Conservation (phyloP, 495 filamentous ascomycete genomes). For the Cladorrhinum samala region DNA sequence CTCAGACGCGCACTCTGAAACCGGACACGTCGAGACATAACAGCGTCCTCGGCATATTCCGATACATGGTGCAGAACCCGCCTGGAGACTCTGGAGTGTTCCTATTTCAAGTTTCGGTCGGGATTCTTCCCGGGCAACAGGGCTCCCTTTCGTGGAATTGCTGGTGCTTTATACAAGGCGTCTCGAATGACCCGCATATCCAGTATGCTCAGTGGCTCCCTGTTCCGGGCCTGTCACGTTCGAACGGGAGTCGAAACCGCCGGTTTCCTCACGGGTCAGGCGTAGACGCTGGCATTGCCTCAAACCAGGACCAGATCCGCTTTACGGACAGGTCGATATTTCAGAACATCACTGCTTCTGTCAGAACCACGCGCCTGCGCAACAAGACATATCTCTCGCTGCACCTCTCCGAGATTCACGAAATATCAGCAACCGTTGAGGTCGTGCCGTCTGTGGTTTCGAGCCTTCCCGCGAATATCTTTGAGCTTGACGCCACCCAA, state of each 20-base stretch:
- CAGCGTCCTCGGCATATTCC: background rate
- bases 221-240: background rate
- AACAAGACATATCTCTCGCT: conserved; percentile 1
- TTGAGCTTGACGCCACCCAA: background rate
- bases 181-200: background rate
- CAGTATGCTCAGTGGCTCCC: background rate
- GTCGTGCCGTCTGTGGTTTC: background rate
- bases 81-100: background rate
- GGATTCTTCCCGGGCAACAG: background rate
- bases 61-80: background rate
- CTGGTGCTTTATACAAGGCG: background rate
- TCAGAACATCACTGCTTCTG: background rate
- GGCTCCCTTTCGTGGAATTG: background rate
- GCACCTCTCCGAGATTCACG: background rate
- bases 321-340: background rate
- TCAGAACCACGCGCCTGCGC: background rate
- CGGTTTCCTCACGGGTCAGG: background rate
- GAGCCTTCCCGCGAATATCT: background rate
- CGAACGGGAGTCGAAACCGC: background rate
- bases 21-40: background rate
- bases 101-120: background rate
- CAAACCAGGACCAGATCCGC: background rate
- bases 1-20: background rate
- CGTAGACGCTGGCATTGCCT: background rate
- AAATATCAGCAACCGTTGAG: background rate